Evolutionary conservation across 495 filamentous ascomycete genomes (phyloP), one percentile per base, ranked within the genome.

Genomic region (Aspergillus baeticus): DNA sequence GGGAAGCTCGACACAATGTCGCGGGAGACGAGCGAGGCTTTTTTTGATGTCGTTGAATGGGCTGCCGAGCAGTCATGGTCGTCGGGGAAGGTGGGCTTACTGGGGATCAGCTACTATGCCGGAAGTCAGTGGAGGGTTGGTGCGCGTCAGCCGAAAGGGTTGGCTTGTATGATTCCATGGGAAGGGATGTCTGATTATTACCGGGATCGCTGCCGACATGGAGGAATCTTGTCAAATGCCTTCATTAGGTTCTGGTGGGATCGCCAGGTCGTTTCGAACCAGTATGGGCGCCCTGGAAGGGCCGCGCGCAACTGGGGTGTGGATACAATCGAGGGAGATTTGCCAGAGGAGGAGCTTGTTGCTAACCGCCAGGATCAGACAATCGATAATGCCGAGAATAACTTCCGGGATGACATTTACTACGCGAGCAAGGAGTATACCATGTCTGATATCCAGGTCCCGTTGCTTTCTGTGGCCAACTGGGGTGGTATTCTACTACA

Each of bases 181-280:
- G 84, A 87, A 61, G 84, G 84, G n/a, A 84, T 87, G 81, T 81
- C 78, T 0, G 84, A 87, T 55, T 85, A 84, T 52, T 87, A 87
- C 61, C 77, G 83, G 0, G 84, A 87, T 53, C 71, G 81, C 2
- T 84, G 80, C 47, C 63, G 83, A 4, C 85, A 88, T 54, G 86
- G 86, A 3, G 86, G 85, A 1, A 87, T 89, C 38, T 65, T 85
- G 23, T 84, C 81, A 0, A 81, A 86, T 61, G 67, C 66, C 2
- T 88, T 87, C 64, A 85, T 88, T 59, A 67, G 74, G 34, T 80
- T 83, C 54, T 87, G 84, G 84, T 87, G 84, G 84, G 73, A 85
- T 63, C 72, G 84, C 1, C 84, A 87, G 65, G 82, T 87, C 3
- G 58, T 68, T 1, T 55, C 57, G 7, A 87, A 87, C 59, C 86